These are phyloP conservation scores for Candida berthetii DNA, from an alignment of 805 yeast species.

Conservation along the genomic window DNA sequence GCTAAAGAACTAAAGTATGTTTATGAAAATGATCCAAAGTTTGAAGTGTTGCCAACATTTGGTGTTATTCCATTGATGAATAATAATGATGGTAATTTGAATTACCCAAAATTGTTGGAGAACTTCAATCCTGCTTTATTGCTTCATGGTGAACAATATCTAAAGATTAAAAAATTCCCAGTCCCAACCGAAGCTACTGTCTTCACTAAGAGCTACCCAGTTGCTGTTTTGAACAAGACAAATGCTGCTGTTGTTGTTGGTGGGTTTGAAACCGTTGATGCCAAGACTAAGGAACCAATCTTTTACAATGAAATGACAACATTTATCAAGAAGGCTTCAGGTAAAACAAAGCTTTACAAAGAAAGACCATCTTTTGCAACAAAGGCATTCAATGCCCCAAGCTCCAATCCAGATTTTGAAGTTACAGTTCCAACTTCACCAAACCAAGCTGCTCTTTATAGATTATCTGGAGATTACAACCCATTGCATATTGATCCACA, in stretches of 20 bases:
- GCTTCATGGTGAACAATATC: constrained; percentile 93
- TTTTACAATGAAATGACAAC: constrained; percentile 81
- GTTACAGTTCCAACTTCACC: constrained; percentile 48
- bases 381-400: constrained; percentile 56
- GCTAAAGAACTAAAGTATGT: constrained; percentile 70
- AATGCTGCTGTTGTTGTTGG: constrained; percentile 74
- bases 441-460: constrained; percentile 84
- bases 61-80: constrained; percentile 86
- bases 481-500: constrained; percentile 93
- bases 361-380: constrained; percentile 57
- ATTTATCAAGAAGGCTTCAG: constrained; percentile 69
- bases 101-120: constrained; percentile 57
- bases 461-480: constrained; percentile 90
- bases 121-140: constrained; percentile 86
- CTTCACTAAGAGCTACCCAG: constrained; percentile 56
- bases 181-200: constrained; percentile 67
- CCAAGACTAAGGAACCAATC: constrained; percentile 57
- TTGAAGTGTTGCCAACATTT: constrained; percentile 83
- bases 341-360: constrained; percentile 40
- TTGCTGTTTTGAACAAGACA: constrained; percentile 79
- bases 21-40: constrained; percentile 70
- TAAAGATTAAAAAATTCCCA: constrained; percentile 70
- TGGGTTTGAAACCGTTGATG: constrained; percentile 66
- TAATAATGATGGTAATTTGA: constrained; percentile 47
- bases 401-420: constrained; percentile 60